Percentiles rank a stretch among this genome's conserved stretches.
phyloP scores from a whole-genome alignment of 805 yeast species.

The Metschnikowia santaceciliae region DNA sequence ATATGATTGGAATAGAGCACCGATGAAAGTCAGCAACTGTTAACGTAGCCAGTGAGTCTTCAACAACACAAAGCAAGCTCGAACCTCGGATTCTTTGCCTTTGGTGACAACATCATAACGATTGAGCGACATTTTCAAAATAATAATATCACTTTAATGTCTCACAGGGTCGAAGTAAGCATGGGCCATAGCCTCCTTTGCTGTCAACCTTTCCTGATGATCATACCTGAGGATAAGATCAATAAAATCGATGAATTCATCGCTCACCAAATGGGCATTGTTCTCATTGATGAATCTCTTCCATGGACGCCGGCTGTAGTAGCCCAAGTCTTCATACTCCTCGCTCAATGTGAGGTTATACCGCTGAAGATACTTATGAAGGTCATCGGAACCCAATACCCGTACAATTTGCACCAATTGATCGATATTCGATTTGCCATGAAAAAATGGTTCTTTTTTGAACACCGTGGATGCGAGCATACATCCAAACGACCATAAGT shows the following conservation, averaged over 20 bases:
- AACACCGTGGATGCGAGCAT: conserved; percentile 87
- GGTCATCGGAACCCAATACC: conserved; percentile 79
- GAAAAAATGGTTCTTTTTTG: conserved; percentile 88
- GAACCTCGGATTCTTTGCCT: not conserved
- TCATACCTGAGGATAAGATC: conserved; percentile 75
- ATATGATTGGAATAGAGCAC: not conserved
- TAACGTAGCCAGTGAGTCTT: not conserved
- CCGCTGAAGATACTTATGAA: conserved; percentile 60
- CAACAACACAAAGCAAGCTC: not conserved
- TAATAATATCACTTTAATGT: not conserved
- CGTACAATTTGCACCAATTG: conserved; percentile 87
- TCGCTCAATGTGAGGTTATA: conserved; percentile 67
- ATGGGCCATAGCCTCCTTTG: conserved; percentile 83
- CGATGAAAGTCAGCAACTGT: not conserved
- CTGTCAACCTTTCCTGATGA: conserved; percentile 84
- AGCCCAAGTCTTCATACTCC: conserved; percentile 76
- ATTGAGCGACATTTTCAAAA: not conserved
- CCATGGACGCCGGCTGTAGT: conserved; percentile 68
- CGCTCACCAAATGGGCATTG: conserved; percentile 49
- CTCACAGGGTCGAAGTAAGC: conserved; percentile 49
- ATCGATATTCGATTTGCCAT: conserved; percentile 87
- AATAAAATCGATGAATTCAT: conserved; percentile 62
- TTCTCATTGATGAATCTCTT: conserved; percentile 51
- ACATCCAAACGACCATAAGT: conserved; percentile 89
- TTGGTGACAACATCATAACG: not conserved